These are phyloP conservation scores for Tolypocladium tundrense DNA, from an alignment of 2,329 filamentous ascomycete genomes.

Conservation along the genomic window DNA sequence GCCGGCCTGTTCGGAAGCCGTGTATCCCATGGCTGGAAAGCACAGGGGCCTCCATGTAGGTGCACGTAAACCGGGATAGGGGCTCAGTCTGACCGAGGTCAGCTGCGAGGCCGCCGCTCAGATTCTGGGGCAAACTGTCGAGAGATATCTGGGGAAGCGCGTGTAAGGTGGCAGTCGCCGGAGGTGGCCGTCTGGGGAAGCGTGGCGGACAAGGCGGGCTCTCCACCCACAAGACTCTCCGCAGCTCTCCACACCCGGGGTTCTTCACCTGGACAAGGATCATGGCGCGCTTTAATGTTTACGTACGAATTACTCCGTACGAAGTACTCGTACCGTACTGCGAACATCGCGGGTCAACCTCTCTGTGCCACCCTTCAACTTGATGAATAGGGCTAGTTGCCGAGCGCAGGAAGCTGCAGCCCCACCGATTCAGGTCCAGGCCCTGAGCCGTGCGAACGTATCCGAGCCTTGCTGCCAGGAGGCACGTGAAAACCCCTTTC, in stretches of 20 bases:
- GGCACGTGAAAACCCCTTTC: not conserved
- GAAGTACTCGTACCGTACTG: not conserved
- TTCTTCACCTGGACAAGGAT: not conserved
- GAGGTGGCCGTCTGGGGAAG: not conserved
- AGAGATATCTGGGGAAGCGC: not conserved
- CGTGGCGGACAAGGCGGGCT: not conserved
- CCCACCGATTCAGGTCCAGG: not conserved
- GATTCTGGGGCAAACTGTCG: not conserved
- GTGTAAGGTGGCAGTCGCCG: not conserved
- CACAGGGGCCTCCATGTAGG: not conserved
- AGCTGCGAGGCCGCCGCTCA: not conserved
- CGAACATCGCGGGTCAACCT: not conserved
- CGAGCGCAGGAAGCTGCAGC: not conserved
- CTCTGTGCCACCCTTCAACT: no score
- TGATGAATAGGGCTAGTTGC: not conserved
- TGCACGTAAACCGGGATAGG: not conserved
- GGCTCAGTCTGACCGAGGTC: not conserved
- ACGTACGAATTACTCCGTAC: not conserved
- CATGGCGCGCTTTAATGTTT: not conserved
- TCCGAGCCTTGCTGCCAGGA: not conserved
- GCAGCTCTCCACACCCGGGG: not conserved
- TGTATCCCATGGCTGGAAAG: not conserved
- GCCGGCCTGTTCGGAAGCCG: not conserved
- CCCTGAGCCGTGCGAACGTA: not conserved
- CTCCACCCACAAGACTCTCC: not conserved